These are phyloP conservation scores for Yamadazyma nakazawae DNA, from an alignment of 805 yeast genomes.

Conservation along the genomic window DNA sequence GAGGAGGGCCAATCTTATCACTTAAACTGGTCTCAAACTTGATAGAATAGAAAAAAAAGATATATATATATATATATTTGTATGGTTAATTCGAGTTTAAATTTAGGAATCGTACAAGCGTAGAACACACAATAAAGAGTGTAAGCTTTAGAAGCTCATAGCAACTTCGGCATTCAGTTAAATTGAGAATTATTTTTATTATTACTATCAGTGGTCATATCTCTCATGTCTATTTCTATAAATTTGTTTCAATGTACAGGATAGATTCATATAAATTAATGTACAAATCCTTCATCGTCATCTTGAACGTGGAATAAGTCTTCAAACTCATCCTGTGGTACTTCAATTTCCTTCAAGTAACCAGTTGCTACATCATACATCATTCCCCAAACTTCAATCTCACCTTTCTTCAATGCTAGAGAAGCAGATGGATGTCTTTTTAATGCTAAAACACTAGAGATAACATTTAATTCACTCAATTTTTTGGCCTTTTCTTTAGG, in stretches of 20 bases:
- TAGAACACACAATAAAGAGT: too few relatives aligned
- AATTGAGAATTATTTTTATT: too few relatives aligned
- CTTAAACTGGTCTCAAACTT: slow-evolving; percentile 53
- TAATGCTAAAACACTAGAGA: slow-evolving; percentile 66
- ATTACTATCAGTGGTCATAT: too few relatives aligned
- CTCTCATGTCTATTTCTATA: not conserved
- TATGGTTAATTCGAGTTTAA: not conserved
- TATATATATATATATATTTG: too few relatives aligned
- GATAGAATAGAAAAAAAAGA: not conserved
- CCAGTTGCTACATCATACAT: slow-evolving; percentile 84
- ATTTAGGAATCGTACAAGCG: not conserved
- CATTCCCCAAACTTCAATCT: slow-evolving; percentile 76
- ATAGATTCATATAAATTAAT: slow-evolving; percentile 1
- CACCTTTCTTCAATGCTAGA: slow-evolving; percentile 57
- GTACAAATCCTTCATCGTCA: slow-evolving; percentile 16
- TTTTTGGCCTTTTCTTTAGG: slow-evolving; percentile 54
- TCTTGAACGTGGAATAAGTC: slow-evolving; percentile 42
- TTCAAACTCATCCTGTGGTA: slow-evolving; percentile 42
- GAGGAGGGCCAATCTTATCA: slow-evolving; percentile 69
- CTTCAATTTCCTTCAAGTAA: slow-evolving; percentile 41
- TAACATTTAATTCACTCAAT: slow-evolving; percentile 73
- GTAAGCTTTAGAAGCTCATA: too few relatives aligned
- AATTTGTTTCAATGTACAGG: not conserved
- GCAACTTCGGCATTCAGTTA: too few relatives aligned
- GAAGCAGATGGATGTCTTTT: slow-evolving; percentile 64